Evolutionary conservation across 805 yeast species (phyloP).

Genomic region (Candida coquimbonensis): DNA sequence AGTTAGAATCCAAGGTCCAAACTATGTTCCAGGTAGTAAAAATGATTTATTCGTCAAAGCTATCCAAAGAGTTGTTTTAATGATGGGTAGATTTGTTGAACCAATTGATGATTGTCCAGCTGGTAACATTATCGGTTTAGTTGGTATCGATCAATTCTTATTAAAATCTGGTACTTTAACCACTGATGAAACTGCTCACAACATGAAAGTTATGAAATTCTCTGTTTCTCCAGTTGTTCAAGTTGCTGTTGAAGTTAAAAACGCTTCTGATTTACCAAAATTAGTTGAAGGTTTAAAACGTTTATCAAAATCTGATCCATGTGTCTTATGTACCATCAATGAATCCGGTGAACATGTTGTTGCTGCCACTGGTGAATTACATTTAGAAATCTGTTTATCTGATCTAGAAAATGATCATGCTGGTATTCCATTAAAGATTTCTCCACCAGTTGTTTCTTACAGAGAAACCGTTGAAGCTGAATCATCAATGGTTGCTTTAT

Average conservation of each 20-base stretch:
- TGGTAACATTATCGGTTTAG: constrained; percentile 99
- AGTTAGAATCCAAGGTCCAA: constrained; percentile 99
- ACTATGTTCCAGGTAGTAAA: constrained; percentile 98
- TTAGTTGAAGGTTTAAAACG: constrained; percentile 99
- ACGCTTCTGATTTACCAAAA: constrained; percentile 98
- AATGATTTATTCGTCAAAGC: constrained; percentile 96
- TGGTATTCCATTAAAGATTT: constrained; percentile 95
- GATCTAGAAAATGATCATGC: constrained; percentile 99
- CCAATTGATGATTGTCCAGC: constrained; percentile 99
- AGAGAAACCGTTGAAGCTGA: constrained; percentile 95
- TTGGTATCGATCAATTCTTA: constrained; percentile 99
- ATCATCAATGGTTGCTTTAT: constrained; percentile 92
- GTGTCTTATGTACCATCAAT: constrained; percentile 82
- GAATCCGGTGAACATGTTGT: constrained; percentile 99
- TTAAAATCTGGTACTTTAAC: constrained; percentile 99
- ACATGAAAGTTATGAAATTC: constrained; percentile 99
- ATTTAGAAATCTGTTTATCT: constrained; percentile 92
- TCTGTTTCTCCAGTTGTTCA: constrained; percentile 99
- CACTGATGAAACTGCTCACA: constrained; percentile 94
- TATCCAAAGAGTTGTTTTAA: constrained; percentile 96
- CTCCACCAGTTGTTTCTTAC: constrained; percentile 98
- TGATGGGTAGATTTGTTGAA: constrained; percentile 99
- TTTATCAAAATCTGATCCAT: constrained; percentile 98
- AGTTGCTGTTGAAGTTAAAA: constrained; percentile 99
- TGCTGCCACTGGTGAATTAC: constrained; percentile 99